Conservation (phyloP, 2,329 filamentous ascomycete genomes). For the Sclerotinia borealis region DNA sequence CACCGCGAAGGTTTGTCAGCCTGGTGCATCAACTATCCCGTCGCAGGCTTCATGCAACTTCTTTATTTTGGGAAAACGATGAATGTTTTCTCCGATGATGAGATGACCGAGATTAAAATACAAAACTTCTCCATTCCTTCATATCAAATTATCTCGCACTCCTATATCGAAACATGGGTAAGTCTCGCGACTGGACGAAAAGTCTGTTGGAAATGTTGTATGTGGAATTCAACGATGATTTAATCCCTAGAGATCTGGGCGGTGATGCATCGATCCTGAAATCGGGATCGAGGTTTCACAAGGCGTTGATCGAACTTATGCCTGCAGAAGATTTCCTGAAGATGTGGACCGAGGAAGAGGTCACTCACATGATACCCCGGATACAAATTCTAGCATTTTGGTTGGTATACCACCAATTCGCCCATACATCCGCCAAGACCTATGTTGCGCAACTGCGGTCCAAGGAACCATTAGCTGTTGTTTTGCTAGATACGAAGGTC, state of each 20-base stretch:
- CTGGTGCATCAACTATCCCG: background rate
- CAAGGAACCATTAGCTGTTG: background rate
- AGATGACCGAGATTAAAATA: background rate
- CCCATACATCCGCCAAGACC: background rate
- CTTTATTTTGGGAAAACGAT: background rate
- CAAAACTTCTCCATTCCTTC: background rate
- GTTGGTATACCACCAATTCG: background rate
- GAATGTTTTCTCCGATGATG: background rate
- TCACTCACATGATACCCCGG: background rate
- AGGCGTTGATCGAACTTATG: background rate
- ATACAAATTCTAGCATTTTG: background rate
- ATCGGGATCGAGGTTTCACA: background rate
- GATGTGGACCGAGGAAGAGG: background rate
- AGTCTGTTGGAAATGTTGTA: background rate
- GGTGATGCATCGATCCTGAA: background rate
- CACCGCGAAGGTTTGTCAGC: background rate
- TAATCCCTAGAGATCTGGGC: background rate
- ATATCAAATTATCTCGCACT: background rate
- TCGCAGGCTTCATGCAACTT: background rate
- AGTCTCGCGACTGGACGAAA: background rate
- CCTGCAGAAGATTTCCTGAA: background rate
- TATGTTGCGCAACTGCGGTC: background rate
- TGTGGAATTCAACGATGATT: background rate
- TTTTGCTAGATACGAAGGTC: background rate
- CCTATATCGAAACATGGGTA: background rate